A percentile compares a stretch with the other conserved stretches of the same genome.
These are phyloP conservation scores for Fusarium marasasianum DNA, from an alignment of 2,329 filamentous ascomycete genomes.

Conservation along the genomic window DNA sequence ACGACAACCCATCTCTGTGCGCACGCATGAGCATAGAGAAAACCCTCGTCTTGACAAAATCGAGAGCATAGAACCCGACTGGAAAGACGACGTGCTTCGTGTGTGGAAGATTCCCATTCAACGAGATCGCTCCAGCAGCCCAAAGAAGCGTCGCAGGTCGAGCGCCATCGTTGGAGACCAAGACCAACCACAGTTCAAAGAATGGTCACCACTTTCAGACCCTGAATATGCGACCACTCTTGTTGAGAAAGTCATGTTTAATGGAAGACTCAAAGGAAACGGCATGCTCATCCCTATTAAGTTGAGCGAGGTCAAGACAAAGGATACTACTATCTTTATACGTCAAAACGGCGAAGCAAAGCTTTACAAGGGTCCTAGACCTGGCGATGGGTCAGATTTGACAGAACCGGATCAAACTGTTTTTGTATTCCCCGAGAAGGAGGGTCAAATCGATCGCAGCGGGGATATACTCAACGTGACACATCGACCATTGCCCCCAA, in stretches of 20 bases:
- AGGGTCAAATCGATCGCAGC: constrained; percentile 9
- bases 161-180: constrained; percentile 25
- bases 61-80: constrained; percentile 66
- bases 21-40: constrained; percentile 71
- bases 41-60: constrained; percentile 50
- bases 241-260: constrained; percentile 51
- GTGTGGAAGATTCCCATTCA: constrained; percentile 81
- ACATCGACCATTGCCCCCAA: constrained; percentile 67
- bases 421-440: constrained; percentile 42
- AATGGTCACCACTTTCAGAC: constrained; percentile 39
- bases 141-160: constrained; percentile 47
- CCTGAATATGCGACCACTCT: constrained; percentile 45
- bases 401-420: constrained; percentile 37
- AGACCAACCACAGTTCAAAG: constrained; percentile 22
- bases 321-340: constrained; percentile 61
- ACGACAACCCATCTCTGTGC: constrained; percentile 80
- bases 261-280: constrained; percentile 41
- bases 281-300: constrained; percentile 40
- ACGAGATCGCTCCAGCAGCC: constrained; percentile 47
- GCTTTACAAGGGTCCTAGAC: constrained; percentile 71
- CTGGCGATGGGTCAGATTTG: constrained; percentile 25
- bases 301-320: constrained; percentile 43
- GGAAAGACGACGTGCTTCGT: constrained; percentile 77
- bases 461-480: constrained; percentile 29
- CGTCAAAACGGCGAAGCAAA: constrained; percentile 71